Conservation (phyloP, 1,284 basidiomycete species). For the Cryptococcus amylolentus region DNA sequence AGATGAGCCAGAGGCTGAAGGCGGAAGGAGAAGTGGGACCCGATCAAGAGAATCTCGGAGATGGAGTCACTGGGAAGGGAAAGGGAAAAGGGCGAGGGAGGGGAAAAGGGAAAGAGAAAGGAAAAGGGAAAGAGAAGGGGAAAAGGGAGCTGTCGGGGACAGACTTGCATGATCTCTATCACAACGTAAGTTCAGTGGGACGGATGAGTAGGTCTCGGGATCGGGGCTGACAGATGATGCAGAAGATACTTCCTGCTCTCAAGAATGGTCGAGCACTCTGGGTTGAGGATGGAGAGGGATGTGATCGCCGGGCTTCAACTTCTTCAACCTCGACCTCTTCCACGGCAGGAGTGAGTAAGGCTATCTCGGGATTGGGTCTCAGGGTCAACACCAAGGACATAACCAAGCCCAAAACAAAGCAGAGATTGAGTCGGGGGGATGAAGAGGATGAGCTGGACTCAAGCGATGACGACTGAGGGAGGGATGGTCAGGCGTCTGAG, state of each 20-base stretch:
- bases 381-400: too few relatives aligned
- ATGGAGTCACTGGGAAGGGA: background rate
- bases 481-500: background rate
- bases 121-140: slow-evolving; percentile 1
- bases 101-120: slow-evolving; percentile 1
- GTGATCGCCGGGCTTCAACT: background rate
- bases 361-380: too few relatives aligned
- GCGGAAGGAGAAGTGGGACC: background rate
- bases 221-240: background rate
- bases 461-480: background rate
- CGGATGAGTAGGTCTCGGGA: background rate
- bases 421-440: background rate
- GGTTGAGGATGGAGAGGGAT: background rate
- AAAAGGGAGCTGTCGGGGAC: slow-evolving; percentile 15
- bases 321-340: background rate
- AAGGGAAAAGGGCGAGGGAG: slow-evolving; percentile 5
- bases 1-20: slow-evolving; percentile 17
- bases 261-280: background rate
- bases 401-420: background rate
- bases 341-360: background rate
- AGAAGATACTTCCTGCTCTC: background rate
- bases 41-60: background rate
- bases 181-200: slow-evolving; percentile 23
- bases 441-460: background rate
- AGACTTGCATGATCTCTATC: slow-evolving; percentile 29